These are phyloP conservation scores for Podospora comata DNA, from an alignment of 495 filamentous ascomycete species.

Conservation along the genomic window DNA sequence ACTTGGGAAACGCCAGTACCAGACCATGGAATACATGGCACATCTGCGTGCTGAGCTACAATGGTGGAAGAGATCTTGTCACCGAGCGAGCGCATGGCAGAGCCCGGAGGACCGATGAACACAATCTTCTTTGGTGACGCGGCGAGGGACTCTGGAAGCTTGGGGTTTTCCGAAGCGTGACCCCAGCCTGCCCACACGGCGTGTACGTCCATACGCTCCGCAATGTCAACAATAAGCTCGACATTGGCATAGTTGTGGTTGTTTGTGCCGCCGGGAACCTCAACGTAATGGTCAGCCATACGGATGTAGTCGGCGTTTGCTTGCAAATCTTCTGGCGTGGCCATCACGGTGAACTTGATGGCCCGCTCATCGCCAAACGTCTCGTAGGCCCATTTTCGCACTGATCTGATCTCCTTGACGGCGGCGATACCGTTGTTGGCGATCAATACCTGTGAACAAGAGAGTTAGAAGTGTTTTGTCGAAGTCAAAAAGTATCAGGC, in stretches of 20 bases:
- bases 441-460: constrained; percentile 74
- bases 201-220: constrained; percentile 97
- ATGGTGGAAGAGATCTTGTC: constrained; percentile 99
- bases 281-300: constrained; percentile 99
- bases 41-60: constrained; percentile 93
- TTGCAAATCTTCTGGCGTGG: constrained; percentile 95
- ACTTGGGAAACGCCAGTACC: constrained; percentile 87
- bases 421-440: constrained; percentile 99
- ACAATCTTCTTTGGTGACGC: constrained; percentile 97
- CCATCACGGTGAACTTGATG: constrained; percentile 99
- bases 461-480: constrained; percentile 7
- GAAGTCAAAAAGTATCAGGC: neutral
- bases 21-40: constrained; percentile 98
- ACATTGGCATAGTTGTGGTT: constrained; percentile 99
- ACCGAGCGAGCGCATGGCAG: constrained; percentile 96
- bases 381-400: constrained; percentile 99
- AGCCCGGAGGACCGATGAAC: constrained; percentile 96
- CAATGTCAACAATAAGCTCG: constrained; percentile 97
- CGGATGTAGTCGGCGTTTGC: constrained; percentile 99
- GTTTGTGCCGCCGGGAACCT: constrained; percentile 98
- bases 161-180: constrained; percentile 98
- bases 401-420: constrained; percentile 97
- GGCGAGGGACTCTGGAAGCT: constrained; percentile 90
- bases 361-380: constrained; percentile 96
- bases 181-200: constrained; percentile 99